Base-by-base conservation (phyloP, 129 eudicot species). In the Helianthus annuus region DNA sequence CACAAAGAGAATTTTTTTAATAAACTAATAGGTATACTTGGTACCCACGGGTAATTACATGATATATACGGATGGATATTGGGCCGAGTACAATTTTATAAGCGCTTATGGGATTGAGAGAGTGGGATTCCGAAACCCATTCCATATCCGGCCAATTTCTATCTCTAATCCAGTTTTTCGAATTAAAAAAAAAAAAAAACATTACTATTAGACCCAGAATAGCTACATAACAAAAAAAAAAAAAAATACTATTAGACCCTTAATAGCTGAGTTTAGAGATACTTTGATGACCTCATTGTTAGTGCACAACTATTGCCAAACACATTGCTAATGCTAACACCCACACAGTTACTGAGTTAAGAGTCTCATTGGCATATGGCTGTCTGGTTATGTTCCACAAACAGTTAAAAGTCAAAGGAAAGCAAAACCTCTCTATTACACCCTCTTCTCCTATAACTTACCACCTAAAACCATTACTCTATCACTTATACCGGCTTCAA, bases 361-460 rank as follows among this genome's bases (percentile, higher is more conserved):
- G 55, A 49, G 55, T 49, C 58, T 53, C 11, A 53, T 53, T 53
- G 22, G 58, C 22, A 53, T 16, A 53, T 15, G 58, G 0, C 8
- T 53, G 58, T 10, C 39, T 60, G 65, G n/a, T 29, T 13, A 32
- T 29, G 65, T 60, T 60, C 44, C 65, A 60, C 44, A 60, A 13
- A 60, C 1, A 6, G 11, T 54, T 54, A 17, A 19, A 51, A 51
- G 55, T 14, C 55, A 49, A 49, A n/a, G 5, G 56, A 4, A 51
- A 51, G 45, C 70, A 77, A 77, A 39, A 69, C 81, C 64, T 77
- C 64, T 38, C 70, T 77, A 69, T 55, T 66, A 66, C 36, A 66
- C 51, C 48, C 44, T 60, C 44, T 59, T 58, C 67, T 67, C 58
- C 44, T 68, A 60, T 76, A 67, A 45, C 73, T 69, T 54, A 56